Conservation (phyloP, 208 protist species). For the Acanthamoeba royreba region DNA sequence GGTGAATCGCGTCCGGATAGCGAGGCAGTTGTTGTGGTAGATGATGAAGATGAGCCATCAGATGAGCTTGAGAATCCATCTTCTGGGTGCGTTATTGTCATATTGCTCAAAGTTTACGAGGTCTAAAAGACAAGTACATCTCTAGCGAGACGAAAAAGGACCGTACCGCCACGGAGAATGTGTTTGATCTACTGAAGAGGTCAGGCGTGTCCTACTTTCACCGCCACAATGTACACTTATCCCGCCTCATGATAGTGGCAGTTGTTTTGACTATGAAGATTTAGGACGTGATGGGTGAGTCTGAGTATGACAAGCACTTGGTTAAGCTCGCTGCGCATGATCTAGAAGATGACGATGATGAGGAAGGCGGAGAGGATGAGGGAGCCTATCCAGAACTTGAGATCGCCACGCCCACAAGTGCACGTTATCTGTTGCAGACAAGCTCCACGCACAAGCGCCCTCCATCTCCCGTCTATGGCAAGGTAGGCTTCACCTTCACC, state of each 20-base stretch:
- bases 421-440: neutral
- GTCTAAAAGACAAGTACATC: neutral
- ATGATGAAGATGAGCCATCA: neutral
- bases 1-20: neutral
- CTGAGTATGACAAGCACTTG: constrained; percentile 8
- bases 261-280: neutral
- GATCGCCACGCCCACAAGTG: neutral
- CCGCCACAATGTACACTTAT: neutral
- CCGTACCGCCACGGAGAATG: neutral
- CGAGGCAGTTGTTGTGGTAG: neutral
- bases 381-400: neutral
- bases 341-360: neutral
- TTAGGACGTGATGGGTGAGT: constrained; percentile 23
- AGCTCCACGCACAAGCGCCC: neutral
- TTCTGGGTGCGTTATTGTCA: neutral
- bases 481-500: neutral
- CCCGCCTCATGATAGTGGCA: neutral
- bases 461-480: neutral
- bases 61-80: neutral
- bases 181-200: neutral
- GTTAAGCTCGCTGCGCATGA: neutral
- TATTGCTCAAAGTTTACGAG: too few species aligned
- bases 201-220: constrained; percentile 49
- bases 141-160: neutral
- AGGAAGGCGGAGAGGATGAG: neutral